Percentiles rank a stretch among this genome's conserved stretches.
Conservation (phyloP, 305 asterid species). For the Plantago coronopus region DNA sequence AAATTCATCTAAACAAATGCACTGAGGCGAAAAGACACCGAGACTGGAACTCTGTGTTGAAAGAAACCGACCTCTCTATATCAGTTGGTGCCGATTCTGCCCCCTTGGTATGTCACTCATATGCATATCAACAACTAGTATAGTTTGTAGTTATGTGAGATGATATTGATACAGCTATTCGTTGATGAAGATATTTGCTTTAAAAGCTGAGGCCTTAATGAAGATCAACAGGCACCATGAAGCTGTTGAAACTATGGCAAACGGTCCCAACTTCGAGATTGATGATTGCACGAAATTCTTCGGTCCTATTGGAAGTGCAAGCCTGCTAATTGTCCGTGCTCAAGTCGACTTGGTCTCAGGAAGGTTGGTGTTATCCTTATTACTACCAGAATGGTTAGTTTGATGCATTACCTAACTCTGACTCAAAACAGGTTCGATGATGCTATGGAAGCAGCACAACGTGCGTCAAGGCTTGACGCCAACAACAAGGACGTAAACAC, state of each 20-base stretch:
- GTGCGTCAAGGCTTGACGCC: constrained; percentile 51
- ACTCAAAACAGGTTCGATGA: constrained; percentile 54
- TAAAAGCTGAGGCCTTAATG: constrained; percentile 79
- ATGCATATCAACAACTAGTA: not conserved
- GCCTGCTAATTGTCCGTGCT: constrained; percentile 47
- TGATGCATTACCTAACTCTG: no score
- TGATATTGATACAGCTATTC: constrained; percentile 15
- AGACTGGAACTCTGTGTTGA: constrained; percentile 60
- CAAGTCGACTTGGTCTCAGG: constrained; percentile 73
- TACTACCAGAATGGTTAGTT: not conserved
- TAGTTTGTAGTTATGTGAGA: not conserved
- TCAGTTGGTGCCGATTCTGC: constrained; percentile 91
- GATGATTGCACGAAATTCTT: constrained; percentile 67
- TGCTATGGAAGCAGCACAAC: constrained; percentile 54
- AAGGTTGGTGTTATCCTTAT: constrained; percentile 40
- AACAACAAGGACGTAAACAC: constrained; percentile 57
- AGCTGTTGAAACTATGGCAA: constrained; percentile 62
- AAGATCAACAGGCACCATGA: constrained; percentile 71
- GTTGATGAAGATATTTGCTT: constrained; percentile 49
- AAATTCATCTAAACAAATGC: constrained; percentile 53
- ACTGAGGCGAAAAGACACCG: constrained; percentile 61
- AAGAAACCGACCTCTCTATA: constrained; percentile 51
- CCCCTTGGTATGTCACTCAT: constrained; percentile 49
- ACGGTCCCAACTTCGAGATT: constrained; percentile 54
- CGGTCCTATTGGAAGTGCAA: constrained; percentile 66